A percentile compares a stretch with the other conserved stretches of the same genome.
phyloP scores from a whole-genome alignment of 768 basidiomycete species.

The Gloeophyllum trabeum region DNA sequence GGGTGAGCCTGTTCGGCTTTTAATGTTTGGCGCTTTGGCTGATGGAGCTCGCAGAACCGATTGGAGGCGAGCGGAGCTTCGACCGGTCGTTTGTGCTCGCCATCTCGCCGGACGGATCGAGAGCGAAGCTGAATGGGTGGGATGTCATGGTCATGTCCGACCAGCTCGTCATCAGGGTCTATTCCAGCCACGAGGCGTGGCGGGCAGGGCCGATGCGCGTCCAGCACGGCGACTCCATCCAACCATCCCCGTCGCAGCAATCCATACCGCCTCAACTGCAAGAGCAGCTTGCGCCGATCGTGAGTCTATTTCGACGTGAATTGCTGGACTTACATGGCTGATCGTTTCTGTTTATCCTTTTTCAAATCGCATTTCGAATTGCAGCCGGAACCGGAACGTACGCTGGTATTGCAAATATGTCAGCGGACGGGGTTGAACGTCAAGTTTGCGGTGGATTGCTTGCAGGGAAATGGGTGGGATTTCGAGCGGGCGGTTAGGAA shows the following conservation, averaged over 20 bases:
- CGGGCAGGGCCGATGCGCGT: constrained; percentile 62
- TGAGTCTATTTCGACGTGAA: constrained; percentile 30
- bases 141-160: constrained; percentile 86
- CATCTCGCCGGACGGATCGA: constrained; percentile 58
- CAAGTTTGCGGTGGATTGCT: constrained; percentile 73
- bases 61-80: constrained; percentile 81
- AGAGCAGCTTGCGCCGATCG: constrained; percentile 42
- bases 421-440: constrained; percentile 70
- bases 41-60: constrained; percentile 34
- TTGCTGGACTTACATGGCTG: constrained; percentile 10
- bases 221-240: constrained; percentile 33
- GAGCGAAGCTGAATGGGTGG: constrained; percentile 82
- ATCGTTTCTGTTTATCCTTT: constrained; percentile 5
- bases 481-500: constrained; percentile 68
- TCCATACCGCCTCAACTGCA: constrained; percentile 27
- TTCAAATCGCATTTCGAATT: constrained; percentile 4
- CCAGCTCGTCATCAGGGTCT: constrained; percentile 72
- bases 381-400: constrained; percentile 63
- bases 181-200: constrained; percentile 78
- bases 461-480: constrained; percentile 81
- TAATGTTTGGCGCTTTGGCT: constrained; percentile 4
- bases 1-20: constrained; percentile 37
- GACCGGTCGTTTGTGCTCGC: constrained; percentile 86
- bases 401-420: constrained; percentile 58
- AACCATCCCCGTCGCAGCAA: constrained; percentile 14